A percentile compares a stretch with the other conserved stretches of the same genome.
phyloP scores from a whole-genome alignment of 2,329 filamentous ascomycete species.

The Colletotrichum tropicale region DNA sequence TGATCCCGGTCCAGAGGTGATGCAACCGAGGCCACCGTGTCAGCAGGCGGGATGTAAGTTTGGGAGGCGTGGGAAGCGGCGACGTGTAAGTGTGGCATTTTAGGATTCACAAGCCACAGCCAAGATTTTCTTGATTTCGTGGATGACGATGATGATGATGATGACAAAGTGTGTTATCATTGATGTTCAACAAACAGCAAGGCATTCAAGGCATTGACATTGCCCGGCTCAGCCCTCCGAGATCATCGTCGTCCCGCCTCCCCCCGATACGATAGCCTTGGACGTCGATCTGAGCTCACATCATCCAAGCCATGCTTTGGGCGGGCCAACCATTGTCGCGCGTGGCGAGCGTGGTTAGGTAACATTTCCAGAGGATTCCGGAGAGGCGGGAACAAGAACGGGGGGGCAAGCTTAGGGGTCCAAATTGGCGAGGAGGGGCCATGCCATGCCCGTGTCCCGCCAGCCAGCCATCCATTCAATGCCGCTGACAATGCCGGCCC shows the following conservation, averaged over 20 bases:
- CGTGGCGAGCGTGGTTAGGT: neutral
- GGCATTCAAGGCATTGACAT: neutral
- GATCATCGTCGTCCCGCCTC: neutral
- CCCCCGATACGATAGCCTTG: neutral
- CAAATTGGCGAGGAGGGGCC: neutral
- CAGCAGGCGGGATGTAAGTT: neutral
- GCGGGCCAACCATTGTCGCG: neutral
- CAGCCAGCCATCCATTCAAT: neutral
- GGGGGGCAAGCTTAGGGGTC: neutral
- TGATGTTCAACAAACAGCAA: neutral
- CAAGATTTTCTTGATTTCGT: neutral
- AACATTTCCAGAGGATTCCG: neutral
- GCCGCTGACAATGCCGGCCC: neutral
- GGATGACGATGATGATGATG: neutral
- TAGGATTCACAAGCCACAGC: constrained; percentile 6
- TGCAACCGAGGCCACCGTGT: constrained; percentile 18
- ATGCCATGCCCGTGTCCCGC: neutral
- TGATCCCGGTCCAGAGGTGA: neutral
- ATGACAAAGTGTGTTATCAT: neutral
- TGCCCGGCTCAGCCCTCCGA: neutral
- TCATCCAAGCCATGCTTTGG: neutral
- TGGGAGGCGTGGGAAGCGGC: neutral
- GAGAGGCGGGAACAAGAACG: neutral
- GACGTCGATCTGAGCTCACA: constrained; percentile 1
- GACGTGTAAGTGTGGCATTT: neutral